Percentiles rank a stretch among this genome's conserved stretches.
phyloP scores from a whole-genome alignment of 1,284 basidiomycete genomes.

The Athelia psychrophila region DNA sequence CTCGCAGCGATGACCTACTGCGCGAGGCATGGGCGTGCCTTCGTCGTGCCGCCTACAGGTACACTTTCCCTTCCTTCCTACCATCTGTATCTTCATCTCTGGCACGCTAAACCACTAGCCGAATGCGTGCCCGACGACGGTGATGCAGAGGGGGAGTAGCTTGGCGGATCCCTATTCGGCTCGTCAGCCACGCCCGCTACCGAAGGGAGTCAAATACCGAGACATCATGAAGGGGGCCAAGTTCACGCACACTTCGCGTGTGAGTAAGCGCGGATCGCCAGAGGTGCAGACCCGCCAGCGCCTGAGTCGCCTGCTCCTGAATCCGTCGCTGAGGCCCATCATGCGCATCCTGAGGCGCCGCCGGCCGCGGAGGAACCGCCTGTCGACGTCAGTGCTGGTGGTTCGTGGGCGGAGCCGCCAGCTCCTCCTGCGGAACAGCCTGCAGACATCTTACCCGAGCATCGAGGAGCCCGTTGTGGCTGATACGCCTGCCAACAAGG shows the following conservation, averaged over 20 bases:
- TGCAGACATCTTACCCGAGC: too few relatives aligned
- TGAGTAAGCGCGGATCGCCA: background rate
- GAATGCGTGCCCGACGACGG: constrained; percentile 81
- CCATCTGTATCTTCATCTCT: constrained; percentile 90
- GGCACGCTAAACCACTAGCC: constrained; percentile 89
- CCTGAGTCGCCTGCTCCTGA: background rate
- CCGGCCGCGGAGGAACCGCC: background rate
- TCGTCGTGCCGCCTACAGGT: constrained; percentile 83
- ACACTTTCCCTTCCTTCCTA: constrained; percentile 80
- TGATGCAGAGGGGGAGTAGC: constrained; percentile 83
- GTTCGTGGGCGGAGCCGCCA: too few relatives aligned
- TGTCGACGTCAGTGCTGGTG: background rate
- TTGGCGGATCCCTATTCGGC: constrained; percentile 87
- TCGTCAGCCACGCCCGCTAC: constrained; percentile 28
- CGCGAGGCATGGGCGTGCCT: constrained; percentile 82
- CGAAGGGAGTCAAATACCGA: too few relatives aligned
- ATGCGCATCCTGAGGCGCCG: background rate
- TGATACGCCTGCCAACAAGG: too few relatives aligned
- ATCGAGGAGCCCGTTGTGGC: too few relatives aligned
- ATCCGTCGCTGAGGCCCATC: background rate
- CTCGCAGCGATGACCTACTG: constrained; percentile 92
- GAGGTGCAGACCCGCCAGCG: background rate
- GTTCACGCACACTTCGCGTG: too few relatives aligned
- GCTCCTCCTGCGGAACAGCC: too few relatives aligned
- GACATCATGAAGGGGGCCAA: too few relatives aligned